Conservation (phyloP, 1,284 basidiomycete genomes). For the Ceratobasidium sp. region DNA sequence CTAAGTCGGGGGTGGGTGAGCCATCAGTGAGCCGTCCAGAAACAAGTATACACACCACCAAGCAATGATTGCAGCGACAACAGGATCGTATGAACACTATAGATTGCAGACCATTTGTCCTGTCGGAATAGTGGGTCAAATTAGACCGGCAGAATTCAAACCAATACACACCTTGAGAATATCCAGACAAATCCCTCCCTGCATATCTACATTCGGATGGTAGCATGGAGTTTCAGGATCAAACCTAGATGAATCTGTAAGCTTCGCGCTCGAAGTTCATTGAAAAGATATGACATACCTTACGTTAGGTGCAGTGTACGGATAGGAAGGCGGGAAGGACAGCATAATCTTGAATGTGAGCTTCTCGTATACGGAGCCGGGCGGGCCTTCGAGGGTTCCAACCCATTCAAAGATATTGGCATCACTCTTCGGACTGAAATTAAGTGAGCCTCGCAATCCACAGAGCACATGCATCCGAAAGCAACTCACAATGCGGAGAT, state of each 20-base stretch:
- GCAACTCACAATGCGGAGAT: conserved; percentile 61
- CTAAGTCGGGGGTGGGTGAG: conserved; percentile 54
- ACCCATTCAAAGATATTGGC: conserved; percentile 84
- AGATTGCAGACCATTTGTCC: conserved; percentile 91
- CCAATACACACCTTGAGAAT: conserved; percentile 67
- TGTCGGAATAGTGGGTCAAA: conserved; percentile 47
- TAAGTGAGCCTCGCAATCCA: conserved; percentile 8
- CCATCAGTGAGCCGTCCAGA: not conserved
- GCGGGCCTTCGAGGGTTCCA: conserved; percentile 80
- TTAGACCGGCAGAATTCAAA: not conserved
- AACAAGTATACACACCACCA: conserved; percentile 63
- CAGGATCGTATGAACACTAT: conserved; percentile 86
- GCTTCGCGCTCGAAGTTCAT: not conserved
- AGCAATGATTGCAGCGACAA: conserved; percentile 85
- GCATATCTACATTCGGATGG: conserved; percentile 85
- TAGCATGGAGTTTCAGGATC: conserved; percentile 74
- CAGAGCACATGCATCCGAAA: not conserved
- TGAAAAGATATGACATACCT: conserved; percentile 51
- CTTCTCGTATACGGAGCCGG: conserved; percentile 77
- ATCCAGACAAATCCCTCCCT: conserved; percentile 79
- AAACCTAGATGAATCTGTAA: conserved; percentile 51
- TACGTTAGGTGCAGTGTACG: conserved; percentile 80
- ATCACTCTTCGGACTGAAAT: conserved; percentile 77
- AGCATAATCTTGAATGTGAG: conserved; percentile 81
- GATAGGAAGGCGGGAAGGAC: conserved; percentile 82